These are phyloP conservation scores for Beauveria bassiana DNA, from an alignment of 2,329 filamentous ascomycete genomes.

Conservation along the genomic window DNA sequence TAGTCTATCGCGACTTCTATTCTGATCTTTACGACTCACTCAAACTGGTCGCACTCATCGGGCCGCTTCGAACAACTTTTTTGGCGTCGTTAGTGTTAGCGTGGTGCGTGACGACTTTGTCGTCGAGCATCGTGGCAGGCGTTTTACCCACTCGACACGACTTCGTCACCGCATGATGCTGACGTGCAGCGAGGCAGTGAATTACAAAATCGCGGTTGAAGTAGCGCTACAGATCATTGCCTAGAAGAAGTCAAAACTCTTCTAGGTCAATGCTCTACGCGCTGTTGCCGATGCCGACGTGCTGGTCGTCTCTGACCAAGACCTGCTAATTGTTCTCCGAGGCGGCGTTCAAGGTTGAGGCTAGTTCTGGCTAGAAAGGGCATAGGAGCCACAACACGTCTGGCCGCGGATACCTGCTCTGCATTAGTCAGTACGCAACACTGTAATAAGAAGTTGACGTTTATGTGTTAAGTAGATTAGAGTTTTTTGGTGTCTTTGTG, in stretches of 20 bases:
- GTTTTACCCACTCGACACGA: slow-evolving; percentile 92
- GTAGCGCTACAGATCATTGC: slow-evolving; percentile 93
- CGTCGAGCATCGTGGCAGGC: slow-evolving; percentile 94
- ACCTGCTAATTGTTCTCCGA: slow-evolving; percentile 97
- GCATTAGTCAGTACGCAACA: not conserved
- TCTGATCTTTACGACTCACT: slow-evolving; percentile 99
- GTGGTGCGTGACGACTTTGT: slow-evolving; percentile 99
- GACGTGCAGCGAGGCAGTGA: slow-evolving; percentile 95
- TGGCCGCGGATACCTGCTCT: not conserved
- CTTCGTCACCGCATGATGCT: slow-evolving; percentile 99
- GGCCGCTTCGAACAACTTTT: slow-evolving; percentile 86
- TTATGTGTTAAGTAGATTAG: not conserved
- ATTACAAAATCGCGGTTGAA: slow-evolving; percentile 96
- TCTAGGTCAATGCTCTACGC: slow-evolving; percentile 99
- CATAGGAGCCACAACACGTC: not conserved
- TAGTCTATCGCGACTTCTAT: slow-evolving; percentile 99
- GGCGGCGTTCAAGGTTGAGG: slow-evolving; percentile 99
- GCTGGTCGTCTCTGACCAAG: slow-evolving; percentile 99
- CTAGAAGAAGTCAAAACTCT: slow-evolving; percentile 97
- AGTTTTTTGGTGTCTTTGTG: not conserved
- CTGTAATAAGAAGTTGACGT: too few relatives aligned
- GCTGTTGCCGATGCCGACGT: slow-evolving; percentile 99
- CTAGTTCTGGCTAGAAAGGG: slow-evolving; percentile 37
- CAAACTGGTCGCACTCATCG: slow-evolving; percentile 95
- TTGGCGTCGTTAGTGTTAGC: slow-evolving; percentile 97